Percentiles rank a stretch among this genome's conserved stretches.
Evolutionary conservation across 768 basidiomycete species (phyloP).

Genomic region (Suillus subluteus): DNA sequence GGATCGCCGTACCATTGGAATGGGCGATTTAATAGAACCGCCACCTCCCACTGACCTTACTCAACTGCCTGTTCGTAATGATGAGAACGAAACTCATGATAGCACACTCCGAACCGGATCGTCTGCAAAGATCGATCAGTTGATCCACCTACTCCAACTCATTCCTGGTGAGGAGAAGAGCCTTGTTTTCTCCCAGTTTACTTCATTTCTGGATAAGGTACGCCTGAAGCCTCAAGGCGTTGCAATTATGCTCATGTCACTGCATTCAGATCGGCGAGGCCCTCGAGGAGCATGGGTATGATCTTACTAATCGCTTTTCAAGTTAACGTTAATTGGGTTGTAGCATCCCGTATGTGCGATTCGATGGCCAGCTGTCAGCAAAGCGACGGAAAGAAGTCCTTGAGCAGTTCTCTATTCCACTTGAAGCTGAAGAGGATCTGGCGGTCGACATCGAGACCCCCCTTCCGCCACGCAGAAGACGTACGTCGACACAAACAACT

Average conservation of each 20-base stretch:
- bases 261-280: slow-evolving; percentile 65
- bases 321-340: slow-evolving; percentile 11
- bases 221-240: neutral
- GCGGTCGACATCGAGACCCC: slow-evolving; percentile 21
- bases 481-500: slow-evolving; percentile 10
- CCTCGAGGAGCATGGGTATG: slow-evolving; percentile 65
- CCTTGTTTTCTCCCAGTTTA: slow-evolving; percentile 90
- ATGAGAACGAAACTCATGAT: slow-evolving; percentile 44
- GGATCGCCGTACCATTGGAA: slow-evolving; percentile 70
- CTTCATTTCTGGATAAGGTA: slow-evolving; percentile 82
- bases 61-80: slow-evolving; percentile 49
- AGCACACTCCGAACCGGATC: slow-evolving; percentile 52
- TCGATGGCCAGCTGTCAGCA: slow-evolving; percentile 88
- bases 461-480: slow-evolving; percentile 17
- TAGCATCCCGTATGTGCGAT: slow-evolving; percentile 78
- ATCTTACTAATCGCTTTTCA: neutral
- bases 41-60: slow-evolving; percentile 70
- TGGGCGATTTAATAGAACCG: slow-evolving; percentile 63
- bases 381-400: slow-evolving; percentile 78
- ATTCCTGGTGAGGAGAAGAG: slow-evolving; percentile 76
- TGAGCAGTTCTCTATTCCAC: slow-evolving; percentile 69
- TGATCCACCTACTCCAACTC: slow-evolving; percentile 71
- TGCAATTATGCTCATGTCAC: neutral
- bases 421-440: slow-evolving; percentile 40
- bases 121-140: slow-evolving; percentile 86